Conservation (phyloP, 2,329 filamentous ascomycete species). For the Fusarium sp. region DNA sequence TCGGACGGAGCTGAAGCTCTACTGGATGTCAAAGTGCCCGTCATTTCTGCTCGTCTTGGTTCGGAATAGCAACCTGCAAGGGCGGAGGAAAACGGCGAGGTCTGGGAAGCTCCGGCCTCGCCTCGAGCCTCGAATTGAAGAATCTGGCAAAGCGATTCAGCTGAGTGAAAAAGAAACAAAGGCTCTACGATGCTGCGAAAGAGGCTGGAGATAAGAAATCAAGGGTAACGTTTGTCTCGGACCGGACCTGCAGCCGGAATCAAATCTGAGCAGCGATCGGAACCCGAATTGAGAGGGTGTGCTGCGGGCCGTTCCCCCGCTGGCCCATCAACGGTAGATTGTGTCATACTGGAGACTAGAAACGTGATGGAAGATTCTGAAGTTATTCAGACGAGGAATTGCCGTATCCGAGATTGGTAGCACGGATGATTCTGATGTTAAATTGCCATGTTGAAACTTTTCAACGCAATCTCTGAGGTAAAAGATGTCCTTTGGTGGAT, state of each 20-base stretch:
- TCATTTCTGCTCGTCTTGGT: conserved; percentile 17
- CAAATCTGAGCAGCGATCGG: conserved; percentile 28
- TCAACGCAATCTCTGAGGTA: neutral
- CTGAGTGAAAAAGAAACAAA: neutral
- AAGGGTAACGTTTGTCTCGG: conserved; percentile 1
- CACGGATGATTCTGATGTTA: neutral
- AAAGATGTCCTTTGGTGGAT: neutral
- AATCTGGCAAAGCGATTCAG: neutral
- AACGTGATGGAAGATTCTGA: conserved; percentile 4
- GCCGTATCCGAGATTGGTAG: neutral
- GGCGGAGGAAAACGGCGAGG: neutral
- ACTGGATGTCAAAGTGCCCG: conserved; percentile 2
- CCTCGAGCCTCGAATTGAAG: neutral
- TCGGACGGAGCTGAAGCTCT: conserved; percentile 30
- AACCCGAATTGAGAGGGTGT: neutral
- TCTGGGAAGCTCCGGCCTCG: neutral
- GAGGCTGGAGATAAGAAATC: neutral
- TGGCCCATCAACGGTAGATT: conserved; percentile 7
- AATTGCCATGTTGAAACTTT: neutral
- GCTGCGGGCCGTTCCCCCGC: conserved; percentile 13
- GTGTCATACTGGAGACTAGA: conserved; percentile 20
- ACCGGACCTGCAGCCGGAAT: conserved; percentile 13
- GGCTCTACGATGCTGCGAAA: neutral
- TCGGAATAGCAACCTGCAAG: neutral
- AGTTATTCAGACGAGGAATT: neutral